A percentile compares a stretch with the other conserved stretches of the same genome.
Evolutionary conservation across 331 rosid species (phyloP).

Genomic region (Telfairia occidentalis): DNA sequence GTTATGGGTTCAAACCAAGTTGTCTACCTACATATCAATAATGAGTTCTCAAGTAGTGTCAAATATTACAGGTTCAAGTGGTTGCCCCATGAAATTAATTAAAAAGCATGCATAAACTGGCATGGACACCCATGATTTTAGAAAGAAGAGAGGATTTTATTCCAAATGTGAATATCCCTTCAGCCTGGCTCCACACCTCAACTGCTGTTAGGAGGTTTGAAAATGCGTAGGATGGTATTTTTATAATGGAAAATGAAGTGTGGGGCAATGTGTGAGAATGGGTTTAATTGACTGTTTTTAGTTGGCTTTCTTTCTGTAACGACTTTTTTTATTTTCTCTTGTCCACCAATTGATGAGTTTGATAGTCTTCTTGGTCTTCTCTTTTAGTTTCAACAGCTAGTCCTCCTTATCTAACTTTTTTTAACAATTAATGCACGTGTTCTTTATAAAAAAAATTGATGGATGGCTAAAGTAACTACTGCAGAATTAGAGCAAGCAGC

Average conservation of each 20-base stretch:
- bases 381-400: not conserved
- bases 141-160: not conserved
- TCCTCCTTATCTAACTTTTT: not conserved
- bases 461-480: not conserved
- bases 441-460: not conserved
- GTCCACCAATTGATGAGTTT: not conserved
- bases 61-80: not conserved
- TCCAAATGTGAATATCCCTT: not conserved
- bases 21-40: not conserved
- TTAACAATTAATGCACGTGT: not conserved
- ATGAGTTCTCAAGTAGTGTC: not conserved
- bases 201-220: not conserved
- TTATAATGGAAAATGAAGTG: not conserved
- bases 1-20: not conserved
- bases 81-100: not conserved
- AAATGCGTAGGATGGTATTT: not conserved
- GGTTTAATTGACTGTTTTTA: not conserved
- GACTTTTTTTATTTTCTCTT: not conserved
- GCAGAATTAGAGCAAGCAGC: conserved; percentile 89
- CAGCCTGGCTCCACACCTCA: not conserved
- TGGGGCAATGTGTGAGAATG: not conserved
- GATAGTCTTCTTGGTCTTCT: not conserved
- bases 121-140: not conserved
- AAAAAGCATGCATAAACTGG: not conserved
- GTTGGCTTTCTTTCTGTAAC: not conserved